Percentiles rank a stretch among this genome's conserved stretches.
Evolutionary conservation across 2,329 filamentous ascomycete genomes (phyloP).

Genomic region (Pseudogymnoascus sp.): DNA sequence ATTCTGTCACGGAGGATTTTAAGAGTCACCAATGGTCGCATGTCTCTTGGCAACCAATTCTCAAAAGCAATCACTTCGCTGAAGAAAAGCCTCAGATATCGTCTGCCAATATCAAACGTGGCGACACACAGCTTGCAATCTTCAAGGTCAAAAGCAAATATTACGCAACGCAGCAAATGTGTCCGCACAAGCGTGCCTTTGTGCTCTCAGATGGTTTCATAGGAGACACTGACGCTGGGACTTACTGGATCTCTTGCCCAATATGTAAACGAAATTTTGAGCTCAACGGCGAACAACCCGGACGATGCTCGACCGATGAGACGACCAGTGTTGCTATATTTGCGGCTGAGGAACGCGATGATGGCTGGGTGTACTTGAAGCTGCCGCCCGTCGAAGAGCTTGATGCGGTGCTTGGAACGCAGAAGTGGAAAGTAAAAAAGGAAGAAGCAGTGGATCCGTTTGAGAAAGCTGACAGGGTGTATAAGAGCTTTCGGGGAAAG

Average conservation of each 20-base stretch:
- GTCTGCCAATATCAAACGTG: constrained; percentile 70
- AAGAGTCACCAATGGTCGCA: constrained; percentile 56
- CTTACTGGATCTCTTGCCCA: constrained; percentile 81
- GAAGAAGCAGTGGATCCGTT: constrained; percentile 41
- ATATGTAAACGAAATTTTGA: constrained; percentile 87
- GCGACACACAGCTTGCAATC: constrained; percentile 80
- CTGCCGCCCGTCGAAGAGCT: constrained; percentile 75
- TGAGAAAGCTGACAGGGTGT: constrained; percentile 27
- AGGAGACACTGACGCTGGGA: constrained; percentile 47
- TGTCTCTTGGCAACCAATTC: constrained; percentile 71
- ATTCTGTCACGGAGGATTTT: constrained; percentile 64
- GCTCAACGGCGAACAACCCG: constrained; percentile 56
- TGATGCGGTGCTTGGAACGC: constrained; percentile 69
- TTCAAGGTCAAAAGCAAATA: constrained; percentile 76
- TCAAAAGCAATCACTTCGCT: constrained; percentile 62
- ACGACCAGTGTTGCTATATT: constrained; percentile 77
- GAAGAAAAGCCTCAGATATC: constrained; percentile 63
- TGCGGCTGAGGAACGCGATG: constrained; percentile 62
- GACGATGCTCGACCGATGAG: constrained; percentile 67
- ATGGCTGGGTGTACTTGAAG: constrained; percentile 73
- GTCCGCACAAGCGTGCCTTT: constrained; percentile 84
- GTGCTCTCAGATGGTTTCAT: constrained; percentile 81
- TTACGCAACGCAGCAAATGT: constrained; percentile 91
- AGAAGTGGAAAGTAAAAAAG: constrained; percentile 69
- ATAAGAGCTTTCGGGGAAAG: constrained; percentile 6